Base-by-base conservation (phyloP, 306 rosid genomes). In the Lathyrus oleraceus region DNA sequence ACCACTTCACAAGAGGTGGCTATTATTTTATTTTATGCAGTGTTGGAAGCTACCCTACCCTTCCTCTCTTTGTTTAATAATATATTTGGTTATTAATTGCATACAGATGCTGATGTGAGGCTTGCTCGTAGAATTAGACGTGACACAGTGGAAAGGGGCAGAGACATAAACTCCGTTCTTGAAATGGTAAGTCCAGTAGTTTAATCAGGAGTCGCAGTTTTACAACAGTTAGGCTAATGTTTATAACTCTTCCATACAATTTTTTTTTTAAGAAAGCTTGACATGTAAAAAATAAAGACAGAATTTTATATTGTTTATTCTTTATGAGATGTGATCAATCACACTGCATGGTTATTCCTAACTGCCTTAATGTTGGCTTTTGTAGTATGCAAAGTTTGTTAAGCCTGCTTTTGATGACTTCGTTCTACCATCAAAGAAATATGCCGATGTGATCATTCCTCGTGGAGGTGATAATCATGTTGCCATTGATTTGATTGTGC, bases 331-430 rank as follows among this genome's bases (percentile, higher is more conserved):
- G 32, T 51, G 40, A 61, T 14, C 13, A 14, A 54, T 83, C 44
- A 9, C 53, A 52, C 57, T 65, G 38, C 54, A 49, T 19, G 54
- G 61, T 70, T 59, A 10, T 70, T 35, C 71, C 73, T 78, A 35
- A 75, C 57, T 70, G 39, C 61, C 21, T 35, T 51, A 39, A 10
- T 81, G 61, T 74, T 72, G 64, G 20, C 65, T 72, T 52, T 16
- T 83, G 83, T 84, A 94, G 99, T 94, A 94, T 85, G 99, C 99
- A 12, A 94, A 94, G 84, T 88, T 94, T 83, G 99, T 94, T 71
- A 94, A 90, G 81, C 99, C 99, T 81, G 99, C 99, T 71, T 94
- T 94, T 82, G 99, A 94, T 81, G 99, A 94, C 79, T 94, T 94
- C 80, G 86, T 94, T 80, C 90, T 84, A 36, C 99, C 99, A 43